Percentiles rank a stretch among this genome's conserved stretches.
phyloP scores from a whole-genome alignment of 352 stramenopile species.

The Phytophthora boehmeriae region DNA sequence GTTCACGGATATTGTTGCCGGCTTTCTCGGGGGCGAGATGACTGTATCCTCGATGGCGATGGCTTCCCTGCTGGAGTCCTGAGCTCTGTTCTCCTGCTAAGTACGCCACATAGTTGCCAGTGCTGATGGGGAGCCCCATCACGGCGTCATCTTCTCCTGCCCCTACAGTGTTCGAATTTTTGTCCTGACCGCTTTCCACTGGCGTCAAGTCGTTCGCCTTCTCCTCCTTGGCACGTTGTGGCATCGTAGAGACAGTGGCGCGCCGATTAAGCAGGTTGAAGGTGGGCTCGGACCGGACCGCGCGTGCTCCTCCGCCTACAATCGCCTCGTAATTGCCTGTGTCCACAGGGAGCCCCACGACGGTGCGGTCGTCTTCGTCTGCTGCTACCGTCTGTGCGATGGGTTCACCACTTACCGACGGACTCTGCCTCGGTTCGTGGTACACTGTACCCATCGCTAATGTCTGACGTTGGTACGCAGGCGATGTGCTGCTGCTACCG shows the following conservation, averaged over 20 bases:
- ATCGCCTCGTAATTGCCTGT: slow-evolving; percentile 61
- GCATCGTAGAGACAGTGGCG: slow-evolving; percentile 33
- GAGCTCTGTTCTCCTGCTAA: slow-evolving; percentile 36
- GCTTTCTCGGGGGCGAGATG: slow-evolving; percentile 43
- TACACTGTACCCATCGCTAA: slow-evolving; percentile 26
- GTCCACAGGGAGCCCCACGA: slow-evolving; percentile 52
- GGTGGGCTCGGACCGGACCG: slow-evolving; percentile 27
- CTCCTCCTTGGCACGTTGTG: slow-evolving; percentile 14
- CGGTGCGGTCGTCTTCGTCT: slow-evolving; percentile 34
- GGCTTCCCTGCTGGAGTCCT: slow-evolving; percentile 32
- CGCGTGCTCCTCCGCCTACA: slow-evolving; percentile 28
- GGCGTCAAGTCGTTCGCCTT: slow-evolving; percentile 7
- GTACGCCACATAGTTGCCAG: slow-evolving; percentile 62
- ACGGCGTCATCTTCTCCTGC: slow-evolving; percentile 47
- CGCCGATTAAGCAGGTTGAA: slow-evolving; percentile 26
- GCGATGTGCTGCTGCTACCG: slow-evolving; percentile 14
- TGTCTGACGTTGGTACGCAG: slow-evolving; percentile 18
- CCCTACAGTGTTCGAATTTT: slow-evolving; percentile 19
- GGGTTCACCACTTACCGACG: not conserved
- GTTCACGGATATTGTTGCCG: slow-evolving; percentile 13
- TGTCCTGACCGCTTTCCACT: not conserved
- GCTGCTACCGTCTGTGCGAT: slow-evolving; percentile 10
- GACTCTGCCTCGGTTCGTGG: slow-evolving; percentile 17
- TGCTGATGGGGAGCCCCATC: slow-evolving; percentile 63
- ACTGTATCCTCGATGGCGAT: slow-evolving; percentile 60